Percentiles rank a stretch among this genome's conserved stretches.
These are phyloP conservation scores for Erythrobasidium yunnanense DNA, from an alignment of 768 basidiomycete species.

Conservation along the genomic window DNA sequence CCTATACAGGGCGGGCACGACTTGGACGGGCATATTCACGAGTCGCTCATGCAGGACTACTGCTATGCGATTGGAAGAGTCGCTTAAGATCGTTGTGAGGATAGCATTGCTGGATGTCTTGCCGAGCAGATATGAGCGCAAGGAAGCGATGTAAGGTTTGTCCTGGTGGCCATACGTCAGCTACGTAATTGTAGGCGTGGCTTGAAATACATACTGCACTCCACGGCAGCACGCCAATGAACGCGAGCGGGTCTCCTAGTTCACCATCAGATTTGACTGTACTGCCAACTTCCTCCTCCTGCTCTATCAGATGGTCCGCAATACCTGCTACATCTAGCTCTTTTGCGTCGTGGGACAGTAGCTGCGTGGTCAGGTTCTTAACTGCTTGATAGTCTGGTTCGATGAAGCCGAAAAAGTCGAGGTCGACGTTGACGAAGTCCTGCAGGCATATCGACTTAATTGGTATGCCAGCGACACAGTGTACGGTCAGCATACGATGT, in stretches of 20 bases:
- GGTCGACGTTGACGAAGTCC: constrained; percentile 60
- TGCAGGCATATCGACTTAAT: not conserved
- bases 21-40: constrained; percentile 90
- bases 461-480: too few relatives aligned
- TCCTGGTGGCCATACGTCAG: constrained; percentile 46
- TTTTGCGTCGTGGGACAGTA: constrained; percentile 69
- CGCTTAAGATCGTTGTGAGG: not conserved
- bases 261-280: constrained; percentile 84
- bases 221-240: constrained; percentile 39
- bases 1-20: constrained; percentile 79
- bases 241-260: constrained; percentile 80
- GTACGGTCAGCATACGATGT: constrained; percentile 3
- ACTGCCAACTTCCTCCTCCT: constrained; percentile 62
- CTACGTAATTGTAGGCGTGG: not conserved
- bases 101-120: constrained; percentile 34
- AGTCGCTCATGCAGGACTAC: constrained; percentile 77
- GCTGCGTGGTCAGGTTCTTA: constrained; percentile 46
- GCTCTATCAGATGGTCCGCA: constrained; percentile 64
- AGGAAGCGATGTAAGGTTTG: constrained; percentile 57
- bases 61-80: constrained; percentile 50
- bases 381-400: constrained; percentile 74
- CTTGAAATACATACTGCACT: not conserved
- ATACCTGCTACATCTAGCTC: constrained; percentile 60
- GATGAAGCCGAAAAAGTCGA: constrained; percentile 86
- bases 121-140: constrained; percentile 60